Evolutionary conservation across 2,329 filamentous ascomycete species (phyloP).

Genomic region (Rosellinia necatrix): DNA sequence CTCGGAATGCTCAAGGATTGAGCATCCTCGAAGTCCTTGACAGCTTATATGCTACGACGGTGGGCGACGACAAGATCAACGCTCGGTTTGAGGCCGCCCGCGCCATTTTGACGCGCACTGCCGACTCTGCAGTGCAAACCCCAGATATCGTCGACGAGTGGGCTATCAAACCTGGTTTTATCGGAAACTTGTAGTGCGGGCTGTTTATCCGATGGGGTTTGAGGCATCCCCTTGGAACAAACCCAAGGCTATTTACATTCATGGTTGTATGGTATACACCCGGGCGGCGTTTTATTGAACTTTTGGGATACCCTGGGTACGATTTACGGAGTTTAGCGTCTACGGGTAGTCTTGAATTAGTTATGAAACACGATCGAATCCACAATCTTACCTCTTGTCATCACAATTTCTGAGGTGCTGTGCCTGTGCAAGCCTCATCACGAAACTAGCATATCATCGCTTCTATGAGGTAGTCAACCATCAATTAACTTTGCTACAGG

Average conservation of each 20-base stretch:
- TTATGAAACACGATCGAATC: background rate
- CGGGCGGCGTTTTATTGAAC: conserved; percentile 5
- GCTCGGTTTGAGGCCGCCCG: conserved; percentile 52
- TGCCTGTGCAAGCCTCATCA: background rate
- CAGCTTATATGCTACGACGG: conserved; percentile 42
- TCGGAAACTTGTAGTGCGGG: background rate
- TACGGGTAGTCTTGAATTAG: background rate
- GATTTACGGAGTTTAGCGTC: conserved; percentile 13
- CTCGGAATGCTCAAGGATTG: conserved; percentile 49
- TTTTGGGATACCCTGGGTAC: conserved; percentile 24
- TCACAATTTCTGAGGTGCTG: background rate
- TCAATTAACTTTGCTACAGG: too few relatives aligned
- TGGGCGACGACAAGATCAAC: conserved; percentile 42
- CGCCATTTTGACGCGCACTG: conserved; percentile 49
- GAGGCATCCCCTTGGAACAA: background rate
- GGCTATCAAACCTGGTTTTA: conserved; percentile 25
- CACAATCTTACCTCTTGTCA: background rate
- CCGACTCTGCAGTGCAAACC: conserved; percentile 42
- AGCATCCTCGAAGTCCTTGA: conserved; percentile 54
- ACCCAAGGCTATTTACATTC: background rate
- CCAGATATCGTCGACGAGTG: conserved; percentile 50
- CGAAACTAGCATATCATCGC: background rate
- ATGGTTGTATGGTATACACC: conserved; percentile 19
- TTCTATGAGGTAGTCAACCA: too few relatives aligned
- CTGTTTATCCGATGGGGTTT: background rate